Evolutionary conservation across 495 filamentous ascomycete species (phyloP).

Genomic region (Penicillium angulare): DNA sequence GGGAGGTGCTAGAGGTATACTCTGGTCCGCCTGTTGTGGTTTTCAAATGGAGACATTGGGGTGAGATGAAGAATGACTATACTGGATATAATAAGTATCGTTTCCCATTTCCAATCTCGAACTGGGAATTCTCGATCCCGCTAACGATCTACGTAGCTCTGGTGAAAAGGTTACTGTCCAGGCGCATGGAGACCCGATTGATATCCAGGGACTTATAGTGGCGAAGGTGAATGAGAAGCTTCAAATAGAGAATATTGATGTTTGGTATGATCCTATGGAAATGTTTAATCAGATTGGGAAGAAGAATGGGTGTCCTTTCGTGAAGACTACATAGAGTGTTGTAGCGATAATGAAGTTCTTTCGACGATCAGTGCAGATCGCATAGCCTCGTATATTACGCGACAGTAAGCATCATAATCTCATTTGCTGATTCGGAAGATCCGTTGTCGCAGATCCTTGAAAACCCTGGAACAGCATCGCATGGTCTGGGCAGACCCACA

Average conservation of each 20-base stretch:
- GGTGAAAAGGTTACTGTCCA: slow-evolving; percentile 59
- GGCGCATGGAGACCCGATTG: slow-evolving; percentile 30
- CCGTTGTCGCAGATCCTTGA: too few species aligned
- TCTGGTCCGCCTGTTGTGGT: slow-evolving; percentile 57
- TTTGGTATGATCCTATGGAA: slow-evolving; percentile 62
- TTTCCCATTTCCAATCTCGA: slow-evolving; percentile 15
- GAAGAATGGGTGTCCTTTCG: too few species aligned
- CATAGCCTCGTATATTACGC: too few species aligned
- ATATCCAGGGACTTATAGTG: slow-evolving; percentile 54
- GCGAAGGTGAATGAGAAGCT: slow-evolving; percentile 59
- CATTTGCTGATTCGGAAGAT: too few species aligned
- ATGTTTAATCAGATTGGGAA: slow-evolving; percentile 63
- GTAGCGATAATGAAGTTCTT: too few species aligned
- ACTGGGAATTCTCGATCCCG: neutral
- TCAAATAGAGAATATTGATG: slow-evolving; percentile 54
- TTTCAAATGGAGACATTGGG: slow-evolving; percentile 67
- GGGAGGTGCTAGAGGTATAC: slow-evolving; percentile 67
- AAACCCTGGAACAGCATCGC: too few species aligned
- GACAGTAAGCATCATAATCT: too few species aligned
- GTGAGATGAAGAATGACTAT: slow-evolving; percentile 62
- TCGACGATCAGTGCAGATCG: too few species aligned
- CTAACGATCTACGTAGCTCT: slow-evolving; percentile 31
- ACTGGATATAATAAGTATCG: slow-evolving; percentile 57
- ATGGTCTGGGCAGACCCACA: too few species aligned
- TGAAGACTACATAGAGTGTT: too few species aligned